Conservation (phyloP, 73 alveolate genomes). For the Uronychia binucleata region DNA sequence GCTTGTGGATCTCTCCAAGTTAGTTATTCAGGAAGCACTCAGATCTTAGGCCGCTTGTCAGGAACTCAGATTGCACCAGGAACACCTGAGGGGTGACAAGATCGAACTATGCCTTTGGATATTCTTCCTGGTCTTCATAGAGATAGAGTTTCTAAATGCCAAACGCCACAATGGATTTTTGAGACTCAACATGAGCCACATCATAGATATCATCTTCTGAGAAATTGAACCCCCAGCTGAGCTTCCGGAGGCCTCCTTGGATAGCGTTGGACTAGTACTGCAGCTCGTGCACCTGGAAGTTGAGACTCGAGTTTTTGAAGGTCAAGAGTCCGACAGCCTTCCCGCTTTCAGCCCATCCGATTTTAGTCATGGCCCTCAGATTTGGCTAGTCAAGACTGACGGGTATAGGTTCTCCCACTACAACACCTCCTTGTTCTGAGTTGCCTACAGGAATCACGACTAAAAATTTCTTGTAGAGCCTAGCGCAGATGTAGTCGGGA, state of each 20-base stretch:
- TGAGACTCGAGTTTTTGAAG: not conserved
- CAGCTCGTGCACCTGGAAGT: not conserved
- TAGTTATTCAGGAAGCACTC: not conserved
- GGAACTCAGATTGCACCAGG: no score
- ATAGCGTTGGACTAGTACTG: not conserved
- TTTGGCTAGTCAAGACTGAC: not conserved
- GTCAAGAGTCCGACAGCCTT: not conserved
- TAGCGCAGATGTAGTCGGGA: not conserved
- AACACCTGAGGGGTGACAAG: no score
- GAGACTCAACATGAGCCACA: not conserved
- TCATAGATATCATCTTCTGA: not conserved
- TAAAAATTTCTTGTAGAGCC: not conserved
- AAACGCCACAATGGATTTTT: not conserved
- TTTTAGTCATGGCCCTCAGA: not conserved
- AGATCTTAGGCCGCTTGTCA: no score
- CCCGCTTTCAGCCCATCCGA: not conserved
- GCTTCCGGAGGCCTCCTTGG: not conserved
- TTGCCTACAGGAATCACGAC: not conserved
- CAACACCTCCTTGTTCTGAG: not conserved
- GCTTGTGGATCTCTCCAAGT: not conserved
- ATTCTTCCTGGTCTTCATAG: not conserved
- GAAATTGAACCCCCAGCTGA: not conserved
- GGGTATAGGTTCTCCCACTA: not conserved
- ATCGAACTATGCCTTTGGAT: not conserved
- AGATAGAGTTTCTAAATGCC: not conserved